phyloP scores from a whole-genome alignment of 208 protist species.

The Novymonas esmeraldas region DNA sequence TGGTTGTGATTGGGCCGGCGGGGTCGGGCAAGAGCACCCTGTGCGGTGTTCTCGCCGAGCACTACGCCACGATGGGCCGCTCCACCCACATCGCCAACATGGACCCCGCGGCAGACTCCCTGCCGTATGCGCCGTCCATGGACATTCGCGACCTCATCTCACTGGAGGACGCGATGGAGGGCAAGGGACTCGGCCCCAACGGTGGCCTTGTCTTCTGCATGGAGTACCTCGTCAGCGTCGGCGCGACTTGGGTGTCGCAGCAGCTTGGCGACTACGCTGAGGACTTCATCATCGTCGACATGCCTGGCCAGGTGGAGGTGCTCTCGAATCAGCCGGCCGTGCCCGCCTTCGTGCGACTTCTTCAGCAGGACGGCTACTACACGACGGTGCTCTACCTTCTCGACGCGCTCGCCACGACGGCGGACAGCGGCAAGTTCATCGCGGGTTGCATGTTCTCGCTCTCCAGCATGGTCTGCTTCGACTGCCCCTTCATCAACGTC shows the following conservation, averaged over 20 bases:
- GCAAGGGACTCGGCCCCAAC: constrained; percentile 97
- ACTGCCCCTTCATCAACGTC: constrained; percentile 92
- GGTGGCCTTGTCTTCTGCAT: constrained; percentile 99
- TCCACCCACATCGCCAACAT: constrained; percentile 97
- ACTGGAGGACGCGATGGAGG: constrained; percentile 93
- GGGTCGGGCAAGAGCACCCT: constrained; percentile 94
- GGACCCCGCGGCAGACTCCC: constrained; percentile 97
- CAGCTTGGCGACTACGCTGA: constrained; percentile 93
- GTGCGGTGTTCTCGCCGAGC: constrained; percentile 80
- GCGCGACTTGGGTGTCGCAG: constrained; percentile 94
- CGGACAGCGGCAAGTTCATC: constrained; percentile 91
- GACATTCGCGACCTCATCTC: constrained; percentile 96
- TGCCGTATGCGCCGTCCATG: constrained; percentile 90
- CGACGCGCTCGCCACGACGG: constrained; percentile 81
- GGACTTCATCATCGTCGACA: constrained; percentile 99
- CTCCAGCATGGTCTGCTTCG: constrained; percentile 92
- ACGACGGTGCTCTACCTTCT: constrained; percentile 87
- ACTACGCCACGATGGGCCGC: constrained; percentile 84
- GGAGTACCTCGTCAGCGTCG: constrained; percentile 96
- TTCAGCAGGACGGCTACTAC: constrained; percentile 82
- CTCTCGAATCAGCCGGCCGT: constrained; percentile 97
- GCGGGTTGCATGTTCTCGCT: constrained; percentile 89
- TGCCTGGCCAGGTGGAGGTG: constrained; percentile 99
- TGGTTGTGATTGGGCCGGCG: constrained; percentile 91
- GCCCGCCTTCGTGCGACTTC: constrained; percentile 81